These are phyloP conservation scores for Bauhinia variegata DNA, from an alignment of 306 rosid species.

Conservation along the genomic window DNA sequence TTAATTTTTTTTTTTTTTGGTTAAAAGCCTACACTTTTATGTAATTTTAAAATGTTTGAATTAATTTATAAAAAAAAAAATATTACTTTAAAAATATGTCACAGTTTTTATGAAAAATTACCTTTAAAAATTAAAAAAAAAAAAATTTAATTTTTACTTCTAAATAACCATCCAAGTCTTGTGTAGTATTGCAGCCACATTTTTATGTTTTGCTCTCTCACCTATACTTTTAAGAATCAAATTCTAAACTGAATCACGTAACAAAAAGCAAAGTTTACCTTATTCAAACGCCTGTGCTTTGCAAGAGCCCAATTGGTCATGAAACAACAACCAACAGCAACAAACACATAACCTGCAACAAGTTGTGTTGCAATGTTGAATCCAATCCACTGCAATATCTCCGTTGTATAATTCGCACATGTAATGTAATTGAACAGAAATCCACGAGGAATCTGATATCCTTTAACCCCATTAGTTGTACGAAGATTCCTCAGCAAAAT, in stretches of 20 bases:
- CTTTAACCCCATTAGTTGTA: conserved; percentile 76
- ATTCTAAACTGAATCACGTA: not conserved
- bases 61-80: too few species aligned
- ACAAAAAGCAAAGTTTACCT: conserved; percentile 54
- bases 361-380: conserved; percentile 96
- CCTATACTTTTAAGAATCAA: not conserved
- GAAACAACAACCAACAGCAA: conserved; percentile 71
- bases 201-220: too few species aligned
- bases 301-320: conserved; percentile 98
- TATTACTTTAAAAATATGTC: too few species aligned
- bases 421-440: conserved; percentile 91
- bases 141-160: too few species aligned
- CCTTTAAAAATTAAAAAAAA: too few species aligned
- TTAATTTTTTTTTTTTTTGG: too few species aligned
- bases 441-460: conserved; percentile 89
- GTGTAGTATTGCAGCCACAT: too few species aligned
- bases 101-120: too few species aligned
- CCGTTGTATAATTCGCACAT: conserved; percentile 95
- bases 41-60: too few species aligned
- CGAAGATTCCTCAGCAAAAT: conserved; percentile 81
- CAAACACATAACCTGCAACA: conserved; percentile 74
- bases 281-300: conserved; percentile 91
- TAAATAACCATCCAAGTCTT: too few species aligned
- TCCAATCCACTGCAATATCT: conserved; percentile 98
- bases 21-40: too few species aligned